Base-by-base conservation (phyloP, 768 basidiomycete species). In the Harrya chromipes region DNA sequence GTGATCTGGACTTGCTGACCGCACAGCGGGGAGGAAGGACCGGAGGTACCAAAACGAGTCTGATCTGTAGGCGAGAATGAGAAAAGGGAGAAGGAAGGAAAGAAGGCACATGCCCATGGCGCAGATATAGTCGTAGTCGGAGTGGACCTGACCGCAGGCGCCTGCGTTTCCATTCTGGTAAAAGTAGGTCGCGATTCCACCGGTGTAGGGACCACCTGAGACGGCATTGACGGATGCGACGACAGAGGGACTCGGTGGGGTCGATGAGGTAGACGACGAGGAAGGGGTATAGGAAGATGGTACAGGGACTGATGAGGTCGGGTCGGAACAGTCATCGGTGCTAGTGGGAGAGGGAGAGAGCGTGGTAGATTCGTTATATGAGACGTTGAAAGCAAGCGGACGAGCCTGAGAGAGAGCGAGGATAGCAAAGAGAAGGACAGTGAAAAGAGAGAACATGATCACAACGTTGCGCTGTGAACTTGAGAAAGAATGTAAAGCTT, bases 101-200 rank as follows among this genome's bases (percentile, higher is more conserved):
- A 9, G 26, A 26, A 1, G 17, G 40, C 24, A 67, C 78, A 57
- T 56, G 81, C 85, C 78, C 21, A 90, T 77, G 33, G 87, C 87
- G 58, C 75, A 81, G 58, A 90, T 76, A 33, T 72, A 43, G 56
- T 72, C 83, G 23, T 13, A 58, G 69, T 95, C 94, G 2, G 61
- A 49, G 75, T 81, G 65, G 29, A 71, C 60, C 26, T 46, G 55
- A 39, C 94, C 94, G 67, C 94, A 97, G 6, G 90, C 87, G 46
- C 94, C 94, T 8, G 87, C 73, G 34, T 74, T 74, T 40, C 85
- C 87, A 40, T 79, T 70, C 74, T 90, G 89, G 69, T 74, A 79
- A 74, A 77, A 91, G 66, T 67, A 86, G 3, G 84, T 86, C 33
- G 79, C 84, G 52, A 71, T 52, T 70, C 81, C 83, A 56, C 45